phyloP scores from a whole-genome alignment of 192 early-diverging fungal species.

The Backusella macrospora region DNA sequence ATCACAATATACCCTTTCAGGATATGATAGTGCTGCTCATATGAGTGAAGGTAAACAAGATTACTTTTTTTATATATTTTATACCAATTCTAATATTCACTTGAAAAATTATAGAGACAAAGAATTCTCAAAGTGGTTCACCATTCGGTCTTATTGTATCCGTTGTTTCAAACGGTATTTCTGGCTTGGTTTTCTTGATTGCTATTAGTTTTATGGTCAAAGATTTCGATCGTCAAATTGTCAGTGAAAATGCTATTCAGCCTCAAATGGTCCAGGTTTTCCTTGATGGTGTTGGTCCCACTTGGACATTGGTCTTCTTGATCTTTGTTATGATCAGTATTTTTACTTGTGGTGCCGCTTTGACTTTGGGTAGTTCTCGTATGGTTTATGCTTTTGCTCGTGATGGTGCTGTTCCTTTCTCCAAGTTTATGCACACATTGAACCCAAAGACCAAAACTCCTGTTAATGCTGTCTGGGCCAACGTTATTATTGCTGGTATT shows the following conservation, averaged over 20 bases:
- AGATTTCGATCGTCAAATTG: slow-evolving; percentile 42
- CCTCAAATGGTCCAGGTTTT: slow-evolving; percentile 50
- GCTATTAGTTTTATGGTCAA: slow-evolving; percentile 50
- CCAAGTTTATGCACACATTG: slow-evolving; percentile 46
- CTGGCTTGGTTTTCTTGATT: slow-evolving; percentile 52
- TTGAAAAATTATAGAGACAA: slow-evolving; percentile 42
- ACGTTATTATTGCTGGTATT: slow-evolving; percentile 50
- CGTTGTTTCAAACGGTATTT: slow-evolving; percentile 38
- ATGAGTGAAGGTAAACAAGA: slow-evolving; percentile 35
- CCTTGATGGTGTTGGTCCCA: slow-evolving; percentile 46
- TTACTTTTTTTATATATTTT: not conserved
- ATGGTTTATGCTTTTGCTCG: slow-evolving; percentile 63
- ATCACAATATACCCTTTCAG: slow-evolving; percentile 60
- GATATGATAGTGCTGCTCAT: slow-evolving; percentile 50
- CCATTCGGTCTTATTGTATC: slow-evolving; percentile 52
- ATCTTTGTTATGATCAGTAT: slow-evolving; percentile 50
- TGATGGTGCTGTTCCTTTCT: slow-evolving; percentile 59
- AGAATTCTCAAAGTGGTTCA: slow-evolving; percentile 51
- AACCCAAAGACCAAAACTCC: slow-evolving; percentile 46
- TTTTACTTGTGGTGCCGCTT: slow-evolving; percentile 52
- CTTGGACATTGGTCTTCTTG: slow-evolving; percentile 49
- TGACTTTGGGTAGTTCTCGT: slow-evolving; percentile 53
- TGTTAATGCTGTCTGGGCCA: slow-evolving; percentile 55
- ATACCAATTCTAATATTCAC: not conserved
- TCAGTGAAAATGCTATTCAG: slow-evolving; percentile 37